phyloP scores from a whole-genome alignment of 768 basidiomycete genomes.

The Mrakia frigida region DNA sequence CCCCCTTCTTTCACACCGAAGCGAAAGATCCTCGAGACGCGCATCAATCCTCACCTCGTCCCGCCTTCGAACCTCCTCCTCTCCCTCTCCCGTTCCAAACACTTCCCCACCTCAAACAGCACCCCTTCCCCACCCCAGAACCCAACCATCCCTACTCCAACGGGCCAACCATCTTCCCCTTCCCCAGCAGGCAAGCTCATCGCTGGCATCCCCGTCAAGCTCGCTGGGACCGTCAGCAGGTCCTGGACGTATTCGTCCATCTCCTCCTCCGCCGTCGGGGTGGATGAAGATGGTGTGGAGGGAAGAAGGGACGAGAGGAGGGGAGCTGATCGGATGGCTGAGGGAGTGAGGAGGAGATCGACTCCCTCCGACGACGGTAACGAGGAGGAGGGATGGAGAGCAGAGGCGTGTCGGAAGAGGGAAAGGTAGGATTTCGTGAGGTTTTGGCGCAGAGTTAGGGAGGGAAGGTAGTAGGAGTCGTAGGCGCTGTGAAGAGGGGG shows the following conservation, averaged over 20 bases:
- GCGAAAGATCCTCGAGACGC: not conserved
- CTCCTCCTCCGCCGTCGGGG: not conserved
- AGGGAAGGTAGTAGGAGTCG: slow-evolving; percentile 94
- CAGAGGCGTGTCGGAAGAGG: slow-evolving; percentile 59
- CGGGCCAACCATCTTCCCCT: slow-evolving; percentile 64
- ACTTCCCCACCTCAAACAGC: slow-evolving; percentile 35
- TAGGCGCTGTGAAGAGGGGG: slow-evolving; percentile 62
- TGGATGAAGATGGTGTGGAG: not conserved
- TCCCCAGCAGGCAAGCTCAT: slow-evolving; percentile 61
- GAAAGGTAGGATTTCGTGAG: slow-evolving; percentile 49
- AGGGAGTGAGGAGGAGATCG: slow-evolving; percentile 80
- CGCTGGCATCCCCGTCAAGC: slow-evolving; percentile 80
- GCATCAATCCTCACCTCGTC: not conserved
- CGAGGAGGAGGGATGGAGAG: not conserved
- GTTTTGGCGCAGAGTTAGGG: slow-evolving; percentile 67
- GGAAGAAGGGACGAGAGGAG: slow-evolving; percentile 43
- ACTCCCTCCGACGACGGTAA: slow-evolving; percentile 46
- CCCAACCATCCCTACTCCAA: slow-evolving; percentile 75
- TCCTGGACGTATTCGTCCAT: slow-evolving; percentile 75
- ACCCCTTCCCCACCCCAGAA: slow-evolving; percentile 65
- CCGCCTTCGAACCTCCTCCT: not conserved
- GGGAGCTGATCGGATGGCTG: slow-evolving; percentile 81
- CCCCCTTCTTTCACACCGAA: not conserved
- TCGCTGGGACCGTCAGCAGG: slow-evolving; percentile 84
- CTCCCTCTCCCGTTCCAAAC: slow-evolving; percentile 18